Base-by-base conservation (phyloP, 164 flowering plant genomes). In the Pachysandra terminalis region DNA sequence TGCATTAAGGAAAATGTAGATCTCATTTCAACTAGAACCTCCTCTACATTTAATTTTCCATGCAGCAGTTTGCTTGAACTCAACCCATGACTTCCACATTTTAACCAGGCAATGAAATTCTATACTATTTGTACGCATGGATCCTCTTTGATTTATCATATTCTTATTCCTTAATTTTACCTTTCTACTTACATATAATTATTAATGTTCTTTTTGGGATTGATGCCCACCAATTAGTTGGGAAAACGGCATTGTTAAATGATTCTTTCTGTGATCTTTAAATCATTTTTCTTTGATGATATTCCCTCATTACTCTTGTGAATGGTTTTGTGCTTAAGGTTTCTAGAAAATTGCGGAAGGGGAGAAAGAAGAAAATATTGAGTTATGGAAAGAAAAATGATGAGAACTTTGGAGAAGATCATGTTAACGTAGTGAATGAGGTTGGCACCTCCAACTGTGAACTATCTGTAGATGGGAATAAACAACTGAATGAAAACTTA, bases 301-400 rank as follows among this genome's bases (percentile, higher is more conserved):
- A 23, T 23, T 15, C 55, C 22, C 14, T 7, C 22, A 23, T 64
- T 25, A 64, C 60, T 63, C 63, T 58, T 66, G 40, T 37, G 35
- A 37, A 40, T 68, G 57, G 51, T 54, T 62, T 74, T 63, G 5
- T 80, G 62, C 13, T 72, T 15, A 70, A 95, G 99, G 98, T 96
- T 79, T 77, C 96, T 61, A 89, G 56, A 76, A 93, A 87, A 79
- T 70, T 86, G 21, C 86, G 87, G 75, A 83, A 71, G 75, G 77
- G 65, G 48, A 88, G 77, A 79, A 84, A 74, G 82, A 88, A 83
- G 75, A 86, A 75, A 67, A 37, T 65, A 54, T 32, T 7, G 65
- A 48, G 86, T 77, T 78, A 84, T 71, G 82, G 87, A 83, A 74
- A 85, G 74, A 67, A 37, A 65, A 54, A 35, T 57, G 72, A 58